A percentile compares a stretch with the other conserved stretches of the same genome.
Conservation (phyloP, 2,329 filamentous ascomycete genomes). For the Fusarium robinianum region DNA sequence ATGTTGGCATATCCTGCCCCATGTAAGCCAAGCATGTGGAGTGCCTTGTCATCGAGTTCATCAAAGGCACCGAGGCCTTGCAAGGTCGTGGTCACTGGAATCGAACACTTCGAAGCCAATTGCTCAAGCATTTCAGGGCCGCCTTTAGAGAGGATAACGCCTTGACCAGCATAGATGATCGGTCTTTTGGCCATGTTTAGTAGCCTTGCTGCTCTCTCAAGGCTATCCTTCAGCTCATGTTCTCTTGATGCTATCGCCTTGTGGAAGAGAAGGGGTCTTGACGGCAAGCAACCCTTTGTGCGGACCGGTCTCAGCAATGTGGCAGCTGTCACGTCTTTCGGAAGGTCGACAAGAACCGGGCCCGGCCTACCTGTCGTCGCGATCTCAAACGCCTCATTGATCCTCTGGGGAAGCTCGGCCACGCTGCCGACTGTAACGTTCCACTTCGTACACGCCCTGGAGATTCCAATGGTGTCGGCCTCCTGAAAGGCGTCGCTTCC, state of each 20-base stretch:
- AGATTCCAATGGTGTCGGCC: conserved; percentile 92
- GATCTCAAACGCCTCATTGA: conserved; percentile 98
- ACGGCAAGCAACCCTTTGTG: conserved; percentile 70
- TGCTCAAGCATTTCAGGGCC: conserved; percentile 80
- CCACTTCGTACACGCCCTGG: conserved; percentile 96
- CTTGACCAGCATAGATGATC: conserved; percentile 92
- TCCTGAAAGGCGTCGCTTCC: conserved; percentile 98
- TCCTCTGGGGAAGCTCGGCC: conserved; percentile 87
- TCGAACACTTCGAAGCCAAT: conserved; percentile 85
- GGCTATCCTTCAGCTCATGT: conserved; percentile 73
- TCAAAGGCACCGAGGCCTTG: conserved; percentile 92
- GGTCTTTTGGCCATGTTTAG: conserved; percentile 92
- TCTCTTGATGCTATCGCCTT: conserved; percentile 72
- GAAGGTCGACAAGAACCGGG: conserved; percentile 92
- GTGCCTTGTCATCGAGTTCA: conserved; percentile 88
- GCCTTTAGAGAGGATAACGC: conserved; percentile 78
- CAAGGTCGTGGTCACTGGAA: conserved; percentile 94
- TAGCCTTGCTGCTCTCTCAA: conserved; percentile 77
- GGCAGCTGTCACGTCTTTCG: conserved; percentile 92
- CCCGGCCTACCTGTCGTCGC: conserved; percentile 92
- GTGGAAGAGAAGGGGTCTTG: conserved; percentile 81
- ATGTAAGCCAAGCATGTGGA: conserved; percentile 99
- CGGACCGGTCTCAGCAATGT: conserved; percentile 85
- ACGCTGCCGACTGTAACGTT: conserved; percentile 98
- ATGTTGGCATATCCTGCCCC: conserved; percentile 97